Conservation (phyloP, 257 asterid species). For the Plantago elongata region DNA sequence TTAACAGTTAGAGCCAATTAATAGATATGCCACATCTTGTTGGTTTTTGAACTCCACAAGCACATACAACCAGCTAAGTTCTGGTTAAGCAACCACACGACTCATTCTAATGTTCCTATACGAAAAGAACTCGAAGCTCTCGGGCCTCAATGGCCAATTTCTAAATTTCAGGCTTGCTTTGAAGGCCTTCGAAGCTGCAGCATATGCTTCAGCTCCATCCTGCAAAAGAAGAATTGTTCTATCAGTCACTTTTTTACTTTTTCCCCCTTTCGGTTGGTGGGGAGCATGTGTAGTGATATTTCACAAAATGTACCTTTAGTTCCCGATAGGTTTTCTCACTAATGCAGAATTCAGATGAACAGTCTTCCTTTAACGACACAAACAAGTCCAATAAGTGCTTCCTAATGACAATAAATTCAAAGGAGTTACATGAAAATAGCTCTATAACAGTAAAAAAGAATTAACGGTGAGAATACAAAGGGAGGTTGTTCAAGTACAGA, state of each 20-base stretch:
- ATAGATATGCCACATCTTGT: no score
- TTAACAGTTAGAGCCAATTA: no score
- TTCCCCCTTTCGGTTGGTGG: no score
- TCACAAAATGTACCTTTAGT: slow-evolving; percentile 51
- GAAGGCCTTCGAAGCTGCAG: slow-evolving; percentile 55
- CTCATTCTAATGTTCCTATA: slow-evolving; percentile 24
- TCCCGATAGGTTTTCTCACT: slow-evolving; percentile 48
- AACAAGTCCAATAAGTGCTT: slow-evolving; percentile 57
- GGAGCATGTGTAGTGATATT: no score
- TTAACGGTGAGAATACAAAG: not conserved
- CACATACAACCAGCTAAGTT: no score
- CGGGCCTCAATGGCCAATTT: slow-evolving; percentile 74
- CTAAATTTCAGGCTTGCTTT: slow-evolving; percentile 58
- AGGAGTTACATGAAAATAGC: slow-evolving; percentile 7
- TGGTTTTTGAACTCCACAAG: no score
- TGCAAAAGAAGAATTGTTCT: slow-evolving; percentile 30
- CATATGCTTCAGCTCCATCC: slow-evolving; percentile 54
- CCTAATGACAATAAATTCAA: slow-evolving; percentile 32
- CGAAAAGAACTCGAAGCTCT: slow-evolving; percentile 50
- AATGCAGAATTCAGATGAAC: slow-evolving; percentile 21
- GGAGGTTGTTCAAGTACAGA: slow-evolving; percentile 8
- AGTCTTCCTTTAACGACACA: slow-evolving; percentile 35
- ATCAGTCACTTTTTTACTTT: not conserved
- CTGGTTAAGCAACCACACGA: slow-evolving; percentile 2
- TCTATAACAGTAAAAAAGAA: slow-evolving; percentile 11